A percentile compares a stretch with the other conserved stretches of the same genome.
These are phyloP conservation scores for Plasmopara viticola DNA, from an alignment of 352 stramenopile genomes.

Conservation along the genomic window DNA sequence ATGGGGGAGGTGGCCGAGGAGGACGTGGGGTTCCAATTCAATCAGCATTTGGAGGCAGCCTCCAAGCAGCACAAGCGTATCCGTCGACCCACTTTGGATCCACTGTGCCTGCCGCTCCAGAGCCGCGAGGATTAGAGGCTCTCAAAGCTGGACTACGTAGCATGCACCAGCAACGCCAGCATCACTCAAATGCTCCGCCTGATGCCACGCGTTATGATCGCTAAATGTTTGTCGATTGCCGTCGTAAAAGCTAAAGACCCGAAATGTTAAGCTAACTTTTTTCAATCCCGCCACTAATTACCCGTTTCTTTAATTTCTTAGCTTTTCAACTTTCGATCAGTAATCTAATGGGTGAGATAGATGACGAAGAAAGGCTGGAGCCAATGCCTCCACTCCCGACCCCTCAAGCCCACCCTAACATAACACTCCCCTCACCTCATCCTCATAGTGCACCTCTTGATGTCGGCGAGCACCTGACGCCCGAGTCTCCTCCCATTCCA, in stretches of 20 bases:
- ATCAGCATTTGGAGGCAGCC: slow-evolving; percentile 49
- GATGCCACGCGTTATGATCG: slow-evolving; percentile 49
- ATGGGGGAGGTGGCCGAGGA: slow-evolving; percentile 27
- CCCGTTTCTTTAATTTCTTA: too few relatives aligned
- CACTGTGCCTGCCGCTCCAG: slow-evolving; percentile 17
- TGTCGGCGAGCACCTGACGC: slow-evolving; percentile 21
- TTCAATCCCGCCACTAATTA: too few relatives aligned
- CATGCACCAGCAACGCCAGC: slow-evolving; percentile 74
- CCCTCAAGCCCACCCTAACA: slow-evolving; percentile 27
- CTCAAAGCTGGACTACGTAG: slow-evolving; percentile 76
- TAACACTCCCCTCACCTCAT: slow-evolving; percentile 4
- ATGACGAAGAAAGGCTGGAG: slow-evolving; percentile 34
- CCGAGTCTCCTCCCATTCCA: slow-evolving; percentile 35
- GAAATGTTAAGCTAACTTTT: too few relatives aligned
- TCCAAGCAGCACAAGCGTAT: slow-evolving; percentile 48
- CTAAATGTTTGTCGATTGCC: slow-evolving; percentile 13
- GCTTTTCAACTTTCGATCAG: neutral
- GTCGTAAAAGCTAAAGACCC: too few relatives aligned
- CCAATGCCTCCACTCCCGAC: slow-evolving; percentile 45
- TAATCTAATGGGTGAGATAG: slow-evolving; percentile 7
- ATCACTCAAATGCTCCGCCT: slow-evolving; percentile 17
- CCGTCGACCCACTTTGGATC: slow-evolving; percentile 32
- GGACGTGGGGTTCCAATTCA: slow-evolving; percentile 47
- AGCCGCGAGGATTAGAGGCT: slow-evolving; percentile 53
- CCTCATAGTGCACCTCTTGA: neutral